Percentiles rank a stretch among this genome's conserved stretches.
phyloP scores from a whole-genome alignment of 2,329 filamentous ascomycete species.

The Cadophora sp. region DNA sequence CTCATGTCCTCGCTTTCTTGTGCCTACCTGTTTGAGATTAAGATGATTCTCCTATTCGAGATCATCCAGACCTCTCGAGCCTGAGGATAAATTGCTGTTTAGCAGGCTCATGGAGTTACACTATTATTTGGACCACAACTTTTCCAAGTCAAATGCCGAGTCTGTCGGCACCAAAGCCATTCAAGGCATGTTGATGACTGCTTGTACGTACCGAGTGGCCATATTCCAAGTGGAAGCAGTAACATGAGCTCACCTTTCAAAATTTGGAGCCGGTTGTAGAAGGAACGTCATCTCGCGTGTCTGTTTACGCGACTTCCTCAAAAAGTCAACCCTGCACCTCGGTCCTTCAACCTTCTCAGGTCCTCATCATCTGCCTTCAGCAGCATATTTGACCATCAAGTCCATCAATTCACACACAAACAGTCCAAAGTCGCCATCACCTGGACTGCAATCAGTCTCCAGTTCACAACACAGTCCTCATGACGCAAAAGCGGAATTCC shows the following conservation, averaged over 20 bases:
- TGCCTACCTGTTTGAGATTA: neutral
- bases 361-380: neutral
- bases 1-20: neutral
- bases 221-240: neutral
- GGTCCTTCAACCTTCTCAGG: neutral
- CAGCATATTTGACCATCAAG: neutral
- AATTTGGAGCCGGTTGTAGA: neutral
- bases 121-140: too few species aligned
- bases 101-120: neutral
- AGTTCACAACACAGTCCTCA: neutral
- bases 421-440: neutral
- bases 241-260: neutral
- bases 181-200: neutral
- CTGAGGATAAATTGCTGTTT: neutral
- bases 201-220: neutral
- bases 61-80: neutral
- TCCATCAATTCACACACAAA: neutral
- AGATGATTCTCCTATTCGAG: too few species aligned
- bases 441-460: too few species aligned
- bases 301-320: slow-evolving; percentile 2
- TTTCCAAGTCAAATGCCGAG: too few species aligned
- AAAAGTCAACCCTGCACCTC: neutral
- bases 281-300: neutral
- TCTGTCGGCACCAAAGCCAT: too few species aligned
- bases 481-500: slow-evolving; percentile 2